Evolutionary conservation across 805 yeast species (phyloP).

Genomic region (Yarrowia divulgata): DNA sequence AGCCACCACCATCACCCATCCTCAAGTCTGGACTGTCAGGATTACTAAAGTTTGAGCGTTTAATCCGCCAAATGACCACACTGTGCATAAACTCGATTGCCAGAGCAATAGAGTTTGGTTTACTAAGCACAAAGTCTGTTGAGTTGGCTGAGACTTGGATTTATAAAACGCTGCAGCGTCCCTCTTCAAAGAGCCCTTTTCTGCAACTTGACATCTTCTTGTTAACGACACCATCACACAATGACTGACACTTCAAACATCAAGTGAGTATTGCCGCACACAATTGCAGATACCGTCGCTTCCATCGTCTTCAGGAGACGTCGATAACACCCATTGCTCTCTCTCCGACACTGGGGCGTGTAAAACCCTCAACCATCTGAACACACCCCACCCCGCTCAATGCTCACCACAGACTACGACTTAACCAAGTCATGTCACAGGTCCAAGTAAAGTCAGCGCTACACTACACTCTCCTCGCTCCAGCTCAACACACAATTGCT

Average conservation of each 20-base stretch:
- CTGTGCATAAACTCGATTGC: constrained; percentile 36
- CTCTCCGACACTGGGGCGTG: neutral
- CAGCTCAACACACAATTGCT: neutral
- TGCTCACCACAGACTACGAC: constrained; percentile 37
- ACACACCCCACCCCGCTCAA: neutral
- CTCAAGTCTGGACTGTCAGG: constrained; percentile 24
- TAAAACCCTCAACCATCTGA: constrained; percentile 13
- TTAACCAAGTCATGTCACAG: constrained; percentile 34
- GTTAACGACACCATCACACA: constrained; percentile 35
- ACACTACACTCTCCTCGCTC: neutral
- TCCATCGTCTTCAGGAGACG: too few species aligned
- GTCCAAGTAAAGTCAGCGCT: constrained; percentile 24
- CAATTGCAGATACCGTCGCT: constrained; percentile 16
- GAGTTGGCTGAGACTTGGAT: constrained; percentile 28
- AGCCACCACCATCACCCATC: neutral
- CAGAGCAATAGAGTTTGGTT: constrained; percentile 25
- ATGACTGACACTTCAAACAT: constrained; percentile 39
- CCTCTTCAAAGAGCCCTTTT: constrained; percentile 11
- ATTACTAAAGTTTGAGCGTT: constrained; percentile 37
- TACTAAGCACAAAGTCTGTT: constrained; percentile 38
- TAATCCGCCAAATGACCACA: constrained; percentile 35
- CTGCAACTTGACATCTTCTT: constrained; percentile 33
- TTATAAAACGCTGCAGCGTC: constrained; percentile 36
- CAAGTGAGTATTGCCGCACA: constrained; percentile 35
- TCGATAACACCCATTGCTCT: too few species aligned